phyloP scores from a whole-genome alignment of 805 yeast genomes.

The Metschnikowia chrysomelidarum region DNA sequence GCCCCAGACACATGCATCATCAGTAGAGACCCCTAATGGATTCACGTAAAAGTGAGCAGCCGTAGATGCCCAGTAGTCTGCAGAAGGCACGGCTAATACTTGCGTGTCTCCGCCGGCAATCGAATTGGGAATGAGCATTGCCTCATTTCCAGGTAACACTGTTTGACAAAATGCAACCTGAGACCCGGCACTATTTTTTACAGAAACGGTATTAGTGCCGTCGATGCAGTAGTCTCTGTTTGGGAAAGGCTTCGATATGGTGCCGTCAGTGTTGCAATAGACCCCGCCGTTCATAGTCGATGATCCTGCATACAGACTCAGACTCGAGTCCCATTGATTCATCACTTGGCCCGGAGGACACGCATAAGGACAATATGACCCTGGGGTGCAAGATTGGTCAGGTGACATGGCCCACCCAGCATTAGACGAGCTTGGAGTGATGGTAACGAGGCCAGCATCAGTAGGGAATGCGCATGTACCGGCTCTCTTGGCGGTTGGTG shows the following conservation, averaged over 20 bases:
- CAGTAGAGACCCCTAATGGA: slow-evolving; percentile 74
- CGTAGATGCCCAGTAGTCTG: slow-evolving; percentile 81
- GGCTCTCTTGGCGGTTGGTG: slow-evolving; percentile 30
- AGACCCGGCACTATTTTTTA: slow-evolving; percentile 52
- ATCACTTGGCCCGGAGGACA: slow-evolving; percentile 84
- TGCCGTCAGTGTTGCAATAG: slow-evolving; percentile 70
- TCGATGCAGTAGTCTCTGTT: slow-evolving; percentile 64
- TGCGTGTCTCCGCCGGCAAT: slow-evolving; percentile 49
- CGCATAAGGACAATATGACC: slow-evolving; percentile 88
- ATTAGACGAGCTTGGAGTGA: slow-evolving; percentile 54
- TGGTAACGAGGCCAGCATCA: slow-evolving; percentile 64
- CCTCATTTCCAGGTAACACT: slow-evolving; percentile 91
- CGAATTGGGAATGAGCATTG: slow-evolving; percentile 85
- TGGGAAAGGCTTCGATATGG: slow-evolving; percentile 57
- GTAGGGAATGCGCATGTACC: slow-evolving; percentile 67
- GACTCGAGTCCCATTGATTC: slow-evolving; percentile 84
- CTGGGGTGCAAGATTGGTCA: slow-evolving; percentile 70
- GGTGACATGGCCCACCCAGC: slow-evolving; percentile 88
- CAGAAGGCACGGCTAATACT: slow-evolving; percentile 78
- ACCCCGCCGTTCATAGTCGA: slow-evolving; percentile 81
- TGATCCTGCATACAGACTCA: slow-evolving; percentile 74
- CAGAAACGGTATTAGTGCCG: slow-evolving; percentile 74
- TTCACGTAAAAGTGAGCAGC: slow-evolving; percentile 86
- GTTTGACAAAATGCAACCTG: slow-evolving; percentile 89
- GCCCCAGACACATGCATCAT: slow-evolving; percentile 87